phyloP scores from a whole-genome alignment of 2,329 filamentous ascomycete genomes.

The Metarhizium album region DNA sequence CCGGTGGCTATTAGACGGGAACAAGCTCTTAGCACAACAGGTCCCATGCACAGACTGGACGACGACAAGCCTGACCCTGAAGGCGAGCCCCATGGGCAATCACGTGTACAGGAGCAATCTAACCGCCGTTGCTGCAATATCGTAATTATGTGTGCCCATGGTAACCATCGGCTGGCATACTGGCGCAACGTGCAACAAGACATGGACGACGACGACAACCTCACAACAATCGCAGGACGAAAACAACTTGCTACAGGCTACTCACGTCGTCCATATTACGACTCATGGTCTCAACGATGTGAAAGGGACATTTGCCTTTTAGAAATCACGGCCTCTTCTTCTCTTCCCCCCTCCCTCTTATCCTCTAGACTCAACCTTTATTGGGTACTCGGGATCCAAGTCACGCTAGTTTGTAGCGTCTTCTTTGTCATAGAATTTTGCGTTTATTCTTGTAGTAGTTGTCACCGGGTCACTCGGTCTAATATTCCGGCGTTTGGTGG shows the following conservation, averaged over 20 bases:
- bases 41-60: neutral
- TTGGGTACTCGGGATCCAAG: neutral
- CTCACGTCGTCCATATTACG: neutral
- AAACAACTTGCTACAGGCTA: neutral
- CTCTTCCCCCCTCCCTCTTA: too few relatives aligned
- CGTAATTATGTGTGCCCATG: neutral
- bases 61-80: neutral
- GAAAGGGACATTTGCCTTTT: too few relatives aligned
- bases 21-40: neutral
- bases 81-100: neutral
- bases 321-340: too few relatives aligned
- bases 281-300: neutral
- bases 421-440: neutral
- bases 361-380: too few relatives aligned
- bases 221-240: neutral
- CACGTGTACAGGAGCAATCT: neutral
- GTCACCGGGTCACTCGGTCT: neutral
- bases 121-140: neutral
- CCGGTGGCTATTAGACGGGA: constrained; percentile 3
- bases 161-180: too few relatives aligned
- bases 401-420: neutral
- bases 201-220: neutral
- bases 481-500: neutral
- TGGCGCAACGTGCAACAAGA: neutral
- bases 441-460: neutral